Base-by-base conservation (phyloP, 2,329 filamentous ascomycete species). In the Diaporthe sp. region DNA sequence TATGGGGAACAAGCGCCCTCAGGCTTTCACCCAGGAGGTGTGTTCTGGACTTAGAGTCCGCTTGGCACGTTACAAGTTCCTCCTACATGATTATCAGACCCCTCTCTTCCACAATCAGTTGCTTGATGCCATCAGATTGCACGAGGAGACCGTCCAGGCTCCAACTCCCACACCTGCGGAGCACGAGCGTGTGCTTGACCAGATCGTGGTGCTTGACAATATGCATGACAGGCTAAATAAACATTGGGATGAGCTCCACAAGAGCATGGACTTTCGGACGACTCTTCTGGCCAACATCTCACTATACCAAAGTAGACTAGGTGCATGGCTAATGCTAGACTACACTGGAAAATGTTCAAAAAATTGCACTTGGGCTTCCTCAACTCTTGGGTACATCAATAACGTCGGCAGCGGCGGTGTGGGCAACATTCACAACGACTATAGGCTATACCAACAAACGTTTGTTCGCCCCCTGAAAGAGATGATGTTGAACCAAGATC, bases 401-500 rank as follows among this genome's bases (percentile, higher is more conserved):
- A 9, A 22, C 13, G 13, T 47, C 37, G 12, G 42, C n/a, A 63
- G 27, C 59, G 44, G 27, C 7, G 13, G 32, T 39, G 19, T 7
- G 19, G 55, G 32, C 9, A 25, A 37, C 13, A 25, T 39, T 7
- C 27, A 25, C 5, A 22, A 42, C 2, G 59, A 47, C 25, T 44
- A 47, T 39, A n/a, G 19, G 25, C 13, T 32, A 2, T 65, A 65
- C 39, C 25, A 30, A 30, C 37, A n/a, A 8, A 13, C 8, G 7
- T 42, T 47, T 19, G 27, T 47, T n/a, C 37, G 30, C 1, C 61
- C 61, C 17, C 19, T 65, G 42, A 50, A 19, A 15, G 61, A 65
- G n/a, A 44, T 65, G 39, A 65, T 65, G 61, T 32, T 65, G n/a
- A 32, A 65, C 17, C 59, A 44, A n/a, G 59, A 44, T 17, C 59